Evolutionary conservation across 1,284 basidiomycete genomes (phyloP), one percentile per base, ranked within the genome.

Genomic region (Retiboletus flavoniger): DNA sequence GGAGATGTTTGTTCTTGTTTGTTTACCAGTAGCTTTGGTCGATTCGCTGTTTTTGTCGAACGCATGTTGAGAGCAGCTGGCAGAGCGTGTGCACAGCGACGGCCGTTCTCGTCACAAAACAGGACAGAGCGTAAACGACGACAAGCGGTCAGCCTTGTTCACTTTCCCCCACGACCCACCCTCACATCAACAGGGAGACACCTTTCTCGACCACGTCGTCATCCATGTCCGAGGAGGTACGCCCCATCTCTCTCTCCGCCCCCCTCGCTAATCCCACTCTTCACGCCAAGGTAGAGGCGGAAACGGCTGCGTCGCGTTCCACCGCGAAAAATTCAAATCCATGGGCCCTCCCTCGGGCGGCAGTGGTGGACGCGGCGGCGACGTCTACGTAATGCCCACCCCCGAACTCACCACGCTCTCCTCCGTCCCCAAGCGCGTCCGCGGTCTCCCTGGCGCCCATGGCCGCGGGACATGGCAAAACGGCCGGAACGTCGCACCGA

Each of bases 261-360:
- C 51, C 29, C 52, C 38, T 47, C 36, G 7, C 39, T 9, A 21
- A 38, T 3, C 21, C 31, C 11, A 50, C 57, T 26, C 56, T 14
- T 21, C 39, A 8, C 41, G 24, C 40, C 58, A 62, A 93, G 91
- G 90, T 43, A 86, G 81, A 66, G 94, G 93, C 21, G 91, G 93
- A 0, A 77, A 91, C 51, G 92, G 93, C 17, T 90, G 91, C 57
- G 87, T 87, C 14, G 89, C 91, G 3, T 93, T 94, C 62, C 85
- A 91, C 63, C 84, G 87, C 55, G 88, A 91, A 73, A 90, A 88
- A 66, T 90, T 80, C 72, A 83, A 82, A 56, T 81, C 86, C 0
- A 82, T 84, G 57, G 93, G 93, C 0, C 91, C 92, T 1, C 91
- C 94, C 0, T 92, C 91, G 10, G 95, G 95, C 1, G 95, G 94